Evolutionary conservation across 2,329 filamentous ascomycete genomes (phyloP).

Genomic region (Lecanosticta acicola): DNA sequence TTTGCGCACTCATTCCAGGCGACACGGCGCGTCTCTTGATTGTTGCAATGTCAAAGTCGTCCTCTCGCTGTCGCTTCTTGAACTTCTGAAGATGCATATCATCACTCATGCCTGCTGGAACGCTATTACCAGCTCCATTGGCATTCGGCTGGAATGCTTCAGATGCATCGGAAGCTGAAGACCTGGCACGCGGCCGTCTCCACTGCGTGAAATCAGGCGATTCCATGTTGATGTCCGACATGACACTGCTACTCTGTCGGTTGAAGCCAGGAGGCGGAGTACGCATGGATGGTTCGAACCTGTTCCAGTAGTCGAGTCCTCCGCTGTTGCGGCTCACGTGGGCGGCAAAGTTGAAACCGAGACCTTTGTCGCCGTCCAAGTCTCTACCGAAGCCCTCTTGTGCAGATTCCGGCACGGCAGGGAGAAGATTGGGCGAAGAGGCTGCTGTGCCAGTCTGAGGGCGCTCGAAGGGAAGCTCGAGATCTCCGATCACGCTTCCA

Average conservation of each 20-base stretch:
- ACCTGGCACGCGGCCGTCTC: conserved; percentile 29
- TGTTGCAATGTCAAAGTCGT: conserved; percentile 79
- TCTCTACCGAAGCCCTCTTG: conserved; percentile 68
- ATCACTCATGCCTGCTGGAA: conserved; percentile 25
- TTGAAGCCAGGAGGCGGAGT: conserved; percentile 58
- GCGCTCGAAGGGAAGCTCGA: conserved; percentile 31
- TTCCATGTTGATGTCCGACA: conserved; percentile 66
- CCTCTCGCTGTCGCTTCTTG: conserved; percentile 82
- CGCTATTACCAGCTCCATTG: conserved; percentile 10
- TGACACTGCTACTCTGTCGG: conserved; percentile 47
- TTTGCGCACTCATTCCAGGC: conserved; percentile 84
- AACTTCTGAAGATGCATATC: conserved; percentile 33
- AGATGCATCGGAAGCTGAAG: conserved; percentile 29
- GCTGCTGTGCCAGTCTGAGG: conserved; percentile 53
- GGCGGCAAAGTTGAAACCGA: conserved; percentile 66
- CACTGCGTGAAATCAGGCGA: conserved; percentile 46
- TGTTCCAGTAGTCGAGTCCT: conserved; percentile 72
- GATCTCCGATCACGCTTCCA: conserved; percentile 41
- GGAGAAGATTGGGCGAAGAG: conserved; percentile 62
- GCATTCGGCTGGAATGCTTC: conserved; percentile 24
- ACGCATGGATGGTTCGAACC: conserved; percentile 60
- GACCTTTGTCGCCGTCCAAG: conserved; percentile 33
- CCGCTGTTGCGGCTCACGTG: conserved; percentile 67
- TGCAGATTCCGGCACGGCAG: conserved; percentile 52
- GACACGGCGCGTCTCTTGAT: conserved; percentile 91